Base-by-base conservation (phyloP, 176 grass and related monocot genomes). In the Poa pratensis region DNA sequence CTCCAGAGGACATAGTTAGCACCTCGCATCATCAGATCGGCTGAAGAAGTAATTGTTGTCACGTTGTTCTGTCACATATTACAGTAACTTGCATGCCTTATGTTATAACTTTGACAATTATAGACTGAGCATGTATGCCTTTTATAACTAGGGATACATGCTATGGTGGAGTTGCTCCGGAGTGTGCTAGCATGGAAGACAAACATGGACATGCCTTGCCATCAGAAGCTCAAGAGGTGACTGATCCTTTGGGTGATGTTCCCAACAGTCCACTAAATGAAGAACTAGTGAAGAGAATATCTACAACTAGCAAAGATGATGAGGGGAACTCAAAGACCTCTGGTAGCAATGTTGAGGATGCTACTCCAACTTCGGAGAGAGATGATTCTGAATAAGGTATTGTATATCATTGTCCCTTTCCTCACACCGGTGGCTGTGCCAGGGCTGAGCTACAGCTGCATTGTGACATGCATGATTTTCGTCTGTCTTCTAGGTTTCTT, bases 171-270 rank as follows among this genome's bases (percentile, higher is more conserved):
- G 89, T 95, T 67, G 89, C 87, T 61, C 83, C 60, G 9, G 92
- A 93, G 80, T 97, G 92, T 92, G 89, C 67, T 27, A 92, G 83
- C 72, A 80, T 93, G 8, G 93, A 98, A 45, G 93, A 90, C 86
- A 97, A 97, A 37, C 93, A 97, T 18, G 91, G 95, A 55, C 84
- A 48, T 37, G 90, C 90, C 39, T 69, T 97, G 27, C 79, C 93
- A 19, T 93, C 83, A 51, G 91, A 97, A 80, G 87, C 90, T 68
- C 92, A 97, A 82, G 91, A 97, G 74, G 92, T 95, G 82, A 75
- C 80, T 13, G 89, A 90, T 80, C 88, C 92, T 50, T 70, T 97
- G 32, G 92, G 90, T 30, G 79, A 90, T 84, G 85, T 94, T 64
- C 90, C 95, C 37, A 87, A 94, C 79, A 77, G 70, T 57, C 24